Base-by-base conservation (phyloP, 805 yeast genomes). In the Metschnikowia vanudenii region DNA sequence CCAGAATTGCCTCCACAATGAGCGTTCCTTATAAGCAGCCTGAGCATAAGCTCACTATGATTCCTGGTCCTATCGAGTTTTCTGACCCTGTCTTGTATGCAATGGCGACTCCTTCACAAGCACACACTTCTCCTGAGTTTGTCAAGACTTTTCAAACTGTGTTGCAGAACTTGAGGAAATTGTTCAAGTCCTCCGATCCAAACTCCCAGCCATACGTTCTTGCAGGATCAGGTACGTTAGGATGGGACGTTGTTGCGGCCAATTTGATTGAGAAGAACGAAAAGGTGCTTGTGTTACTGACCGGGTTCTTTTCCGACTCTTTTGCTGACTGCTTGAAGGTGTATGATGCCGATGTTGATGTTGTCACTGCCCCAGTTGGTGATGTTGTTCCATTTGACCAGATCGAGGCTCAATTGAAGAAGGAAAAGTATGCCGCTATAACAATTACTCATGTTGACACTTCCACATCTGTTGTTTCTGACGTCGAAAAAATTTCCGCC, bases 371-470 rank as follows among this genome's bases (percentile, higher is more conserved):
- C 18, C 78, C 79, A 28, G 73, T 87, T 46, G 98, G 97, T 46
- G 85, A 77, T 47, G 76, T 75, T 30, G 88, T 88, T 16, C 78
- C 85, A 26, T 62, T 80, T 19, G 75, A 67, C 2, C 64, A 71
- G 40, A 69, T 91, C 37, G 85, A 82, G 61, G 62, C 69, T 10
- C 77, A 81, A 47, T 75, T 91, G 63, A 61, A 67, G 48, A 45
- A 65, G 8, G 73, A 75, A 43, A 67, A 71, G 50, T 92, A 85
- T 72, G 64, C 78, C 52, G 77, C 87, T 43, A 76, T 92, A 57
- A 88, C 96, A 39, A 78, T 91, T 59, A 92, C 97, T 35, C 98
- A 92, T 58, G 97, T 94, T 32, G 99, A 94, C 67, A 94, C 98
- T 37, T 89, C 97, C 1, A 89, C 97, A 30, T 96, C 96, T n/a